Conservation (phyloP, 768 basidiomycete species). For the Serendipita sp. region DNA sequence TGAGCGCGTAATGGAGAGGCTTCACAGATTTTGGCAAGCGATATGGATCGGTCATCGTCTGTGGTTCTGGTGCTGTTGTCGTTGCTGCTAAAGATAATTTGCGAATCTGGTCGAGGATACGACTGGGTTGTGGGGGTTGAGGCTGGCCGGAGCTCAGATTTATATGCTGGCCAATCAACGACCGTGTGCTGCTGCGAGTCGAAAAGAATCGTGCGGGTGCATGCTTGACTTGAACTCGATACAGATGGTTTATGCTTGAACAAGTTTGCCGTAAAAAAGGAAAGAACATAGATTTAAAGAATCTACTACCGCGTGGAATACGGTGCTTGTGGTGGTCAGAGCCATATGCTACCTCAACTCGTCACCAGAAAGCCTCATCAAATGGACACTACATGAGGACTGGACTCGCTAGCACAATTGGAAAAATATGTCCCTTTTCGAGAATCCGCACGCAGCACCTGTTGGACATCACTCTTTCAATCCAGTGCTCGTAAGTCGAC, state of each 20-base stretch:
- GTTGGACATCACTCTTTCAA: too few species aligned
- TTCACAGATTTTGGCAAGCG: conserved; percentile 53
- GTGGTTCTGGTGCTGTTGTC: not conserved
- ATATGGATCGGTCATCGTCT: conserved; percentile 8
- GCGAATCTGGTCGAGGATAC: not conserved
- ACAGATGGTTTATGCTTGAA: not conserved
- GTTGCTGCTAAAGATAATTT: not conserved
- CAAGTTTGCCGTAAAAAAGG: not conserved
- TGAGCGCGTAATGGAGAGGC: conserved; percentile 65
- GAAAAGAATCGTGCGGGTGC: not conserved
- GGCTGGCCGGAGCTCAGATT: not conserved
- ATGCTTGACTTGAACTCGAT: not conserved
- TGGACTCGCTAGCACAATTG: too few species aligned
- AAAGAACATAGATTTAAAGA: conserved; percentile 3
- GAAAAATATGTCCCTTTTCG: too few species aligned
- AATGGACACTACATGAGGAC: not conserved
- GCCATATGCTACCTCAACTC: not conserved
- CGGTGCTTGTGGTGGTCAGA: not conserved
- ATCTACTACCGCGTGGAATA: not conserved
- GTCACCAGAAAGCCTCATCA: not conserved
- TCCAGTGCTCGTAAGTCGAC: too few species aligned
- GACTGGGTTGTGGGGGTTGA: not conserved
- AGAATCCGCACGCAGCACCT: too few species aligned
- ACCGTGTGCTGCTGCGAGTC: not conserved
- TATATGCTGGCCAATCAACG: not conserved